Evolutionary conservation across 1,284 basidiomycete species (phyloP).

Genomic region (Pseudozyma tsukubaensis): DNA sequence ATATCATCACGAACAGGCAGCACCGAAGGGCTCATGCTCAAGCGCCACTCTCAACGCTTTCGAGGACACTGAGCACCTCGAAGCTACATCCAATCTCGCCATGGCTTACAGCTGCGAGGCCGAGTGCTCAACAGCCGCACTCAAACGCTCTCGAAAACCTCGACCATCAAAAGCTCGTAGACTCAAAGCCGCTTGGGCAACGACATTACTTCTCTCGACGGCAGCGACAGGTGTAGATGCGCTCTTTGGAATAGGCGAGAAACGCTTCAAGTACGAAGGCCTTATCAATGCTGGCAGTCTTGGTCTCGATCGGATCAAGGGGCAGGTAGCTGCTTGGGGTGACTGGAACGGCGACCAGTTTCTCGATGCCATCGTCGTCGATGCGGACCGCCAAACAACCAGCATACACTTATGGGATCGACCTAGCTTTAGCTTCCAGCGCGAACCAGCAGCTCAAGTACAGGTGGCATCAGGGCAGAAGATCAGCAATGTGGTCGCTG

Average conservation of each 20-base stretch:
- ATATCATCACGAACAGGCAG: not conserved
- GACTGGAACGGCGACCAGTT: constrained; percentile 90
- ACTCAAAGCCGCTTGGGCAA: constrained; percentile 22
- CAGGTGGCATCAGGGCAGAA: constrained; percentile 44
- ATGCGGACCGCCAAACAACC: constrained; percentile 78
- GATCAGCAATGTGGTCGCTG: constrained; percentile 82
- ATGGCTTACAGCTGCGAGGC: constrained; percentile 39
- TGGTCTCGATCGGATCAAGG: constrained; percentile 77
- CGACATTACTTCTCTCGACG: constrained; percentile 29
- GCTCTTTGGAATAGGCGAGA: constrained; percentile 57
- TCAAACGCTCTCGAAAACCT: constrained; percentile 10
- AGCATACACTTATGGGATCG: constrained; percentile 86
- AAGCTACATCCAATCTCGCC: not conserved
- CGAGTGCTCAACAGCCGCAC: constrained; percentile 29
- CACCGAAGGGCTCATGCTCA: not conserved
- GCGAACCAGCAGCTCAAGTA: constrained; percentile 70
- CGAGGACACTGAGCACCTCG: not conserved
- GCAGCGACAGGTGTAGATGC: constrained; percentile 27
- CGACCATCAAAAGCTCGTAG: constrained; percentile 16
- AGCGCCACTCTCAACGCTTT: not conserved
- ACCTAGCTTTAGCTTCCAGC: constrained; percentile 74
- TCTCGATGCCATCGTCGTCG: constrained; percentile 83
- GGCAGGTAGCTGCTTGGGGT: constrained; percentile 85
- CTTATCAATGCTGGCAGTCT: constrained; percentile 83
- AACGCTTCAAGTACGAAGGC: constrained; percentile 86